A percentile compares a stretch with the other conserved stretches of the same genome.
phyloP scores from a whole-genome alignment of 108 stramenopile species.

The Stephanodiscus triporus region DNA sequence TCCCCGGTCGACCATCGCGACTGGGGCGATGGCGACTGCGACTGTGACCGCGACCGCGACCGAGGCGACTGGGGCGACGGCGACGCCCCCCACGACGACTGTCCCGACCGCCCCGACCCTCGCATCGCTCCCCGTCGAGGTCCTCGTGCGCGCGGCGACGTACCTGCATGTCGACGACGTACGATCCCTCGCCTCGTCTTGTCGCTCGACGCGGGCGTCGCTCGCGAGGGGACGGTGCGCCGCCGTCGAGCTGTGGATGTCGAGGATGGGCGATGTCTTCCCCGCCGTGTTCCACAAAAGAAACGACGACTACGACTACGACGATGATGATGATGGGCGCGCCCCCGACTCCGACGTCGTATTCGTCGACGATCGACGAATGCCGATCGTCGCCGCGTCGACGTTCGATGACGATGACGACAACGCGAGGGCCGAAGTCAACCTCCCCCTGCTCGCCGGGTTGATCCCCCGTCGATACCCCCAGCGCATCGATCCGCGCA shows the following conservation, averaged over 20 bases:
- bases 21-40: too few species aligned
- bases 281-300: background rate
- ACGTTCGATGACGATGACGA: background rate
- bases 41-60: too few species aligned
- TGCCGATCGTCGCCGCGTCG: background rate
- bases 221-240: background rate
- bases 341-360: background rate
- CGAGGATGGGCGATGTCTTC: background rate
- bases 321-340: background rate
- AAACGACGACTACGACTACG: too few species aligned
- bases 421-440: background rate
- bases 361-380: slow-evolving; percentile 12
- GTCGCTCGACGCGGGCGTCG: background rate
- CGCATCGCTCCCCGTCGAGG: slow-evolving; percentile 8
- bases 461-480: slow-evolving; percentile 15
- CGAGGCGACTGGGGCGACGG: too few species aligned
- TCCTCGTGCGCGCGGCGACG: background rate
- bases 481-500: background rate
- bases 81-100: too few species aligned
- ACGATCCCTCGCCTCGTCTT: background rate
- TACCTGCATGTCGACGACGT: slow-evolving; percentile 6
- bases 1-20: too few species aligned
- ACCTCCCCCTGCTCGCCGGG: slow-evolving; percentile 14
- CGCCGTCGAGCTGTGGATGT: slow-evolving; percentile 4
- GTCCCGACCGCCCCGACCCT: background rate